Percentiles rank a stretch among this genome's conserved stretches.
phyloP scores from a whole-genome alignment of 1,284 basidiomycete species.

The Filobasidium uniguttulatum region DNA sequence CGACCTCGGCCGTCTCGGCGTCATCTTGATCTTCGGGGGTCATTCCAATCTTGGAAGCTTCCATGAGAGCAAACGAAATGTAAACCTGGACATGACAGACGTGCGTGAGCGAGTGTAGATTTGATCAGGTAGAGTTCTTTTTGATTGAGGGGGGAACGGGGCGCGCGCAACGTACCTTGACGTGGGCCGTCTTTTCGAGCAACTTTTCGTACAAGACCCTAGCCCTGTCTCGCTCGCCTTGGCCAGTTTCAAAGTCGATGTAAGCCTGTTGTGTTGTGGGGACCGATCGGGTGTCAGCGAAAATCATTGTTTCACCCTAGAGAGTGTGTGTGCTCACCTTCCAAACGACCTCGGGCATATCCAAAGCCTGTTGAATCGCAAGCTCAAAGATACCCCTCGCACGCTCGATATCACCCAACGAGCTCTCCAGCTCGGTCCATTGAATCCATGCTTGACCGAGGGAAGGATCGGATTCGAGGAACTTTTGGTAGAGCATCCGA shows the following conservation, averaged over 20 bases:
- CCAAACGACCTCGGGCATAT: slow-evolving; percentile 98
- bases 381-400: slow-evolving; percentile 93
- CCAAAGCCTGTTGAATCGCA: slow-evolving; percentile 82
- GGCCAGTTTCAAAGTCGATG: slow-evolving; percentile 76
- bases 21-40: slow-evolving; percentile 56
- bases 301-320: no score
- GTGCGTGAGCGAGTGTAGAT: neutral
- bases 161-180: slow-evolving; percentile 45
- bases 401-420: slow-evolving; percentile 79
- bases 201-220: slow-evolving; percentile 83
- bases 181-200: slow-evolving; percentile 74
- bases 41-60: slow-evolving; percentile 38
- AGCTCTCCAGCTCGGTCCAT: slow-evolving; percentile 87
- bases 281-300: neutral
- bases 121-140: no score
- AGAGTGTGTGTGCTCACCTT: slow-evolving; percentile 44
- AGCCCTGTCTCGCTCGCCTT: slow-evolving; percentile 75
- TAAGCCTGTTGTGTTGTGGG: slow-evolving; percentile 48
- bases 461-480: slow-evolving; percentile 80
- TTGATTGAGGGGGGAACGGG: slow-evolving; percentile 22
- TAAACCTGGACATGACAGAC: slow-evolving; percentile 23
- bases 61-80: slow-evolving; percentile 41
- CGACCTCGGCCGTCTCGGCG: slow-evolving; percentile 43
- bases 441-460: slow-evolving; percentile 93
- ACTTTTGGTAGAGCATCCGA: slow-evolving; percentile 84